Conservation (phyloP, 495 filamentous ascomycete genomes). For the Wilcoxina mikolae region DNA sequence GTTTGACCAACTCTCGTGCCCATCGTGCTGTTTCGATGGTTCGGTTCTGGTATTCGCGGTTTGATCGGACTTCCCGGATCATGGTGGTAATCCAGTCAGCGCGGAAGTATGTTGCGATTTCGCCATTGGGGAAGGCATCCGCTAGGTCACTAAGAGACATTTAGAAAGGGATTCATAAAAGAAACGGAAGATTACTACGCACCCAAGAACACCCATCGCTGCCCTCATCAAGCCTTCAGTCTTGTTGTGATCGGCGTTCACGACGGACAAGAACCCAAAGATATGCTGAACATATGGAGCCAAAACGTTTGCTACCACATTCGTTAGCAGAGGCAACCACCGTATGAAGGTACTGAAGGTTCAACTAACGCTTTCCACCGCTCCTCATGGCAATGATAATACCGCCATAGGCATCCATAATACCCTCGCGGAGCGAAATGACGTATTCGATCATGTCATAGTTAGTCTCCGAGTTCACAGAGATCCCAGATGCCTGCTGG, state of each 20-base stretch:
- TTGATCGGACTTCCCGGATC: slow-evolving; percentile 73
- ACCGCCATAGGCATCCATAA: slow-evolving; percentile 98
- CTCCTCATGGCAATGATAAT: slow-evolving; percentile 84
- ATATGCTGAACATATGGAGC: slow-evolving; percentile 69
- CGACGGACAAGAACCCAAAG: slow-evolving; percentile 71
- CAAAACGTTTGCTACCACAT: slow-evolving; percentile 47
- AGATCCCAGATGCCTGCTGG: slow-evolving; percentile 74
- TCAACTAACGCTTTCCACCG: slow-evolving; percentile 55
- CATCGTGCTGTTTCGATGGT: slow-evolving; percentile 91
- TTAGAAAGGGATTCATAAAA: neutral
- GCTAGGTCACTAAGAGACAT: slow-evolving; percentile 59
- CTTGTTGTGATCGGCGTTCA: slow-evolving; percentile 66
- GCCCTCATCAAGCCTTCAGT: slow-evolving; percentile 85
- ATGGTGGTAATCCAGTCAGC: slow-evolving; percentile 76
- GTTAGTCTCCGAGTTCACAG: slow-evolving; percentile 30
- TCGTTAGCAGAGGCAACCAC: slow-evolving; percentile 17
- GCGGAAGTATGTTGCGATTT: slow-evolving; percentile 68
- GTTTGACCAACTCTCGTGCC: slow-evolving; percentile 94
- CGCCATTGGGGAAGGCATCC: slow-evolving; percentile 81
- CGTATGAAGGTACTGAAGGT: neutral
- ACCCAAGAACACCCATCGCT: slow-evolving; percentile 93
- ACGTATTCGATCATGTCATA: slow-evolving; percentile 95
- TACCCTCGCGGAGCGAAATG: slow-evolving; percentile 82
- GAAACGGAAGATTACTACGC: slow-evolving; percentile 29
- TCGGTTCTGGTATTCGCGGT: slow-evolving; percentile 64